Base-by-base conservation (phyloP, 345 rosid genomes). In the Cardamine chenopodiifolia region DNA sequence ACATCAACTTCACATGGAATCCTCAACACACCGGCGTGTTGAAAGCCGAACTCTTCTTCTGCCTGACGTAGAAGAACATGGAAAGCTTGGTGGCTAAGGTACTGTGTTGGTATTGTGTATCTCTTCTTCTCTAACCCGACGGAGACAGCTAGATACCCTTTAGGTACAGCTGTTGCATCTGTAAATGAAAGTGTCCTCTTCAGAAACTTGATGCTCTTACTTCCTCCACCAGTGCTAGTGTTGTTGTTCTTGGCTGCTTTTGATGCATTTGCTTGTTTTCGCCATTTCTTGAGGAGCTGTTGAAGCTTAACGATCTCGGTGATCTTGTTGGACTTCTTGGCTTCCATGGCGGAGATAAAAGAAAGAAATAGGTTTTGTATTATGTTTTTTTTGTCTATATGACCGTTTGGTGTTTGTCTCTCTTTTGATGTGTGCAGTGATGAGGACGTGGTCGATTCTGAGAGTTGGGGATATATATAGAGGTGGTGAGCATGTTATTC, bases 301-400 rank as follows among this genome's bases (percentile, higher is more conserved):
- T 84, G 98, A 81, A 89, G 97, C 83, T 87, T 87, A 35, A 93
- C 98, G 61, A 93, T 87, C 18, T 93, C 95, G 47, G 87, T 90
- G 73, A 93, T 93, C 82, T 90, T 93, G 87, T 89, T 90, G 54
- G 94, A 84, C 82, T 86, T 90, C 80, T 79, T 88, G 78, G 82
- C 73, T 70, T 90, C 92, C 97, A 92, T 86, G 42, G 62, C 74
- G 13, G 23, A 56, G 49, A 57, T 37, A 44, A 20, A 50, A 58
- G 12, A 31, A 31, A 55, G 40, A 69, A 25, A 23, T 76, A 9
- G 17, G 48, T 40, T 53, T 28, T 22, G 69, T 50, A 31, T 14
- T 50, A 8, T 39, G 61, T 25, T 49, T 17, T 10, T 37, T 53
- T 25, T 62, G 32, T 31, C 7, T 72, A 37, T 72, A 45, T 60